These are phyloP conservation scores for Saccharomyces hybrid DNA, from an alignment of 1,139 yeast genomes.

Conservation along the genomic window DNA sequence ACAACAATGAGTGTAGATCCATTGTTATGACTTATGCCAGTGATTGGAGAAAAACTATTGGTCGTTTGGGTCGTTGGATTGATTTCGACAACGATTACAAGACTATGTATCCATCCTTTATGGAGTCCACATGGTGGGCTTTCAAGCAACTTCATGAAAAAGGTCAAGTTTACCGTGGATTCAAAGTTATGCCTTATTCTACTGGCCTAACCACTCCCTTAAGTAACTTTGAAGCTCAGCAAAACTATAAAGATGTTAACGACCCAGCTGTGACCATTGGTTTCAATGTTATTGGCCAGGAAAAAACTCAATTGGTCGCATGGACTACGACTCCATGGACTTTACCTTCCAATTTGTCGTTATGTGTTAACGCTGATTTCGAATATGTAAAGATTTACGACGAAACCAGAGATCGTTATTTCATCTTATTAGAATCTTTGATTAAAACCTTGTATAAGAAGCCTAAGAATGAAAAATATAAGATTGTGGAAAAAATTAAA, in stretches of 20 bases:
- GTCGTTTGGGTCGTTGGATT: conserved; percentile 96
- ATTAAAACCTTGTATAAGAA: conserved; percentile 82
- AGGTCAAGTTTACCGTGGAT: conserved; percentile 86
- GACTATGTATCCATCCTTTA: conserved; percentile 87
- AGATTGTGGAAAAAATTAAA: conserved; percentile 66
- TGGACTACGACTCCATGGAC: conserved; percentile 99
- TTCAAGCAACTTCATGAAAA: conserved; percentile 82
- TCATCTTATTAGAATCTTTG: conserved; percentile 74
- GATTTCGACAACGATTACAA: conserved; percentile 98
- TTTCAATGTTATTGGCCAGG: conserved; percentile 74
- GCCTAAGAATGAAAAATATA: conserved; percentile 83
- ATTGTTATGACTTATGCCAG: conserved; percentile 96
- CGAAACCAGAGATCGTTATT: conserved; percentile 74
- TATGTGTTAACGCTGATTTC: conserved; percentile 84
- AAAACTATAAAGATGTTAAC: conserved; percentile 91
- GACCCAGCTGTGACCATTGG: conserved; percentile 96
- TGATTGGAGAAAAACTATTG: conserved; percentile 90
- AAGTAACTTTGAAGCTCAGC: conserved; percentile 97
- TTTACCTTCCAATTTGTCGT: conserved; percentile 84
- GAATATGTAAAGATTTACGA: conserved; percentile 90
- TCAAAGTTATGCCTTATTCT: conserved; percentile 97
- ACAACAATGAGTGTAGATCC: conserved; percentile 88
- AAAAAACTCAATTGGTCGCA: conserved; percentile 77
- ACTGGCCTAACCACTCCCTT: conserved; percentile 96
- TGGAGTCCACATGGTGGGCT: conserved; percentile 99